phyloP scores from a whole-genome alignment of 2,329 filamentous ascomycete species.

The Cryphonectria carpinicola region DNA sequence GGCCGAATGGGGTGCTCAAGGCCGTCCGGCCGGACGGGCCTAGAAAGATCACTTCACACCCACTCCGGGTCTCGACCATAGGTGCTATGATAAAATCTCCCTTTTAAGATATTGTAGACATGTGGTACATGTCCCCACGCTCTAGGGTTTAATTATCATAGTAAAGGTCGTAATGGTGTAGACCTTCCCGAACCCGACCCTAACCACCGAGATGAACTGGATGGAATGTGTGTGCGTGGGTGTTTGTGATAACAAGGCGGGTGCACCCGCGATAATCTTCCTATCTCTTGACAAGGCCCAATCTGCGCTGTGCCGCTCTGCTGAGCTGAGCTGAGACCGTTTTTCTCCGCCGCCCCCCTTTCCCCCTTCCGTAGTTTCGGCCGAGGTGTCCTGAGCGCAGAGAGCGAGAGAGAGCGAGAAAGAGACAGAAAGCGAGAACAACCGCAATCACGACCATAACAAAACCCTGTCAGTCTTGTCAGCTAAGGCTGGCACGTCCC shows the following conservation, averaged over 20 bases:
- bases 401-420: not conserved
- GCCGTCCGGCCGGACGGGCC: not conserved
- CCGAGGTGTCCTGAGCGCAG: not conserved
- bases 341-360: not conserved
- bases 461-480: not conserved
- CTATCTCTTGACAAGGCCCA: slow-evolving; percentile 6
- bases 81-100: not conserved
- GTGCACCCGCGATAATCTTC: slow-evolving; percentile 10
- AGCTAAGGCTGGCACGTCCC: not conserved
- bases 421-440: not conserved
- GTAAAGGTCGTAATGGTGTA: slow-evolving; percentile 3
- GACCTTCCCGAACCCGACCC: slow-evolving; percentile 2
- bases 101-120: not conserved
- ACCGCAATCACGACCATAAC: not conserved
- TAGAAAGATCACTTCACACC: not conserved
- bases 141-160: not conserved
- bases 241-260: not conserved
- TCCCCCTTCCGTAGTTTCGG: not conserved
- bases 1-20: slow-evolving; percentile 1
- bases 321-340: slow-evolving; percentile 2
- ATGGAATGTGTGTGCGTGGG: not conserved
- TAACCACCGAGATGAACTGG: slow-evolving; percentile 19
- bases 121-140: not conserved
- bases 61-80: not conserved
- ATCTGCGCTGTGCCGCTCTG: not conserved